Evolutionary conservation across 2,329 filamentous ascomycete species (phyloP).

Genomic region (Zymoseptoria ardabiliae): DNA sequence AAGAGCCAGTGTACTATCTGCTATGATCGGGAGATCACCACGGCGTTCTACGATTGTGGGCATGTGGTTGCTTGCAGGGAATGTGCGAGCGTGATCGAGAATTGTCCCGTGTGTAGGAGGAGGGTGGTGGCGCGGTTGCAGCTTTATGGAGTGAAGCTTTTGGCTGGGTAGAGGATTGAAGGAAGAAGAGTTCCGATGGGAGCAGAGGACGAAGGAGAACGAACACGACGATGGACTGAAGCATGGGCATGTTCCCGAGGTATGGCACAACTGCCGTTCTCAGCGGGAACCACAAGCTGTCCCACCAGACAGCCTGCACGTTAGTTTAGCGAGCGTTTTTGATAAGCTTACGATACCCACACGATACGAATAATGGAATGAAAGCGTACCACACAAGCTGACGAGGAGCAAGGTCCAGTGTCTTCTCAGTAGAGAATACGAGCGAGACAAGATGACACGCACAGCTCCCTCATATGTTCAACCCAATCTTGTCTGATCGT

Average conservation of each 20-base stretch:
- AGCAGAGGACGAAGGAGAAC: too few relatives aligned
- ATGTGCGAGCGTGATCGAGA: slow-evolving; percentile 53
- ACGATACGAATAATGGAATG: not conserved
- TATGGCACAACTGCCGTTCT: not conserved
- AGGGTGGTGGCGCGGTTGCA: slow-evolving; percentile 51
- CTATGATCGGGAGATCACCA: slow-evolving; percentile 53
- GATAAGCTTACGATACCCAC: not conserved
- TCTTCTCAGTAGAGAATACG: too few relatives aligned
- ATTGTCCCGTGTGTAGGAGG: slow-evolving; percentile 55
- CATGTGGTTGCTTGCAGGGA: slow-evolving; percentile 54
- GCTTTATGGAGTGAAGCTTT: slow-evolving; percentile 38
- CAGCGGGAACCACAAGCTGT: not conserved
- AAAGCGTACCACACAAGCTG: too few relatives aligned
- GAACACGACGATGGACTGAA: not conserved
- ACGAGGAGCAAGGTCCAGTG: too few relatives aligned
- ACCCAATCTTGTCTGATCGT: too few relatives aligned
- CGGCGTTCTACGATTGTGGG: slow-evolving; percentile 56
- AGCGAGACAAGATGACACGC: too few relatives aligned
- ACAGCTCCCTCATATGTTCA: too few relatives aligned
- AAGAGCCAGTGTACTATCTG: slow-evolving; percentile 55
- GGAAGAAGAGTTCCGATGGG: too few relatives aligned
- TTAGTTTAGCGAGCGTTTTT: not conserved
- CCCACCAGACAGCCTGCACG: not conserved
- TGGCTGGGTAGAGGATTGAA: not conserved
- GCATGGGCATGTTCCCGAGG: too few relatives aligned